phyloP scores from a whole-genome alignment of 306 rosid genomes.

The Vigna reflexopilosa region DNA sequence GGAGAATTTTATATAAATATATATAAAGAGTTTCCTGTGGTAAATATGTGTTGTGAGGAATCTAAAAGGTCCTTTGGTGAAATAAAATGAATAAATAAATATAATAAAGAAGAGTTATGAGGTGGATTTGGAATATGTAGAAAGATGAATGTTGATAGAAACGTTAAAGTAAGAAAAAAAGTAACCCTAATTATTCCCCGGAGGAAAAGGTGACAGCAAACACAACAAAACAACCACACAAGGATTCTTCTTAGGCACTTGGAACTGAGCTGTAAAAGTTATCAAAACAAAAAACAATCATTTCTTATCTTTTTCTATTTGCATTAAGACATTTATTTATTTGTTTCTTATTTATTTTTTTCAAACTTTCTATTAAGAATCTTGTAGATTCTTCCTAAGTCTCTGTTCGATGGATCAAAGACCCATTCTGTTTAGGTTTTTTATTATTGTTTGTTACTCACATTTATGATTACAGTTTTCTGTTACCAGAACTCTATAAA shows the following conservation, averaged over 20 bases:
- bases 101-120: not conserved
- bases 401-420: too few species aligned
- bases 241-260: conserved; percentile 28
- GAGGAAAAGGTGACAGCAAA: conserved; percentile 8
- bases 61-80: not conserved
- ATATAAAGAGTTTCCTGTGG: too few species aligned
- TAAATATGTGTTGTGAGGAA: not conserved
- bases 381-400: too few species aligned
- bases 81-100: not conserved
- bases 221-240: not conserved
- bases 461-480: too few species aligned
- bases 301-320: conserved; percentile 13
- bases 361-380: too few species aligned
- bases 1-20: too few species aligned
- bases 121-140: not conserved
- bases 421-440: too few species aligned
- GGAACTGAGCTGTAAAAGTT: conserved; percentile 42
- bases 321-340: conserved; percentile 6
- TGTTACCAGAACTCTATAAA: too few species aligned
- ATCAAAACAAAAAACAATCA: conserved; percentile 35
- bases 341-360: not conserved
- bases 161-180: conserved; percentile 10
- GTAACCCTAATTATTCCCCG: not conserved
- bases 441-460: too few species aligned
- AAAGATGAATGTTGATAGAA: not conserved